A percentile compares a stretch with the other conserved stretches of the same genome.
Conservation (phyloP, 352 stramenopile genomes). For the Phytopythium cucurbitacearum region DNA sequence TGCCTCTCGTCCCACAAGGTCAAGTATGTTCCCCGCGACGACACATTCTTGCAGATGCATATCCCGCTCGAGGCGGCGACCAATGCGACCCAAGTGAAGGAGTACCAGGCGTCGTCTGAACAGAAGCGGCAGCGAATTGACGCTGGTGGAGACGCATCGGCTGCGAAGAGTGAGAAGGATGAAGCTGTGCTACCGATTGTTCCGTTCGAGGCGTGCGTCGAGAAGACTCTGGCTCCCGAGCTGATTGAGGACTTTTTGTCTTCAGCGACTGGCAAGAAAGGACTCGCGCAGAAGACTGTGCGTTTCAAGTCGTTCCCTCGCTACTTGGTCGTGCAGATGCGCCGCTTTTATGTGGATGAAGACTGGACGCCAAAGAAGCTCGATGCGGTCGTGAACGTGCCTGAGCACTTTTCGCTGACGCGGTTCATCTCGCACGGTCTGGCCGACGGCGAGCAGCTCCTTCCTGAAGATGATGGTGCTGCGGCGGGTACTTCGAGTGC, state of each 20-base stretch:
- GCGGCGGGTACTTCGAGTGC: not conserved
- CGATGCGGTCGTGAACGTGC: slow-evolving; percentile 95
- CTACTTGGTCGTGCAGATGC: slow-evolving; percentile 97
- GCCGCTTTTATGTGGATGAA: slow-evolving; percentile 95
- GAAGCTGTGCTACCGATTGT: slow-evolving; percentile 90
- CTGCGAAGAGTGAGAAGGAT: slow-evolving; percentile 24
- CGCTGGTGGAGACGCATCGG: not conserved
- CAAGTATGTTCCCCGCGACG: slow-evolving; percentile 82
- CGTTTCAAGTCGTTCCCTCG: slow-evolving; percentile 94
- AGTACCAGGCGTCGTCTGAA: slow-evolving; percentile 76
- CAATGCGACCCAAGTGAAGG: slow-evolving; percentile 82
- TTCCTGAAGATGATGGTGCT: slow-evolving; percentile 63
- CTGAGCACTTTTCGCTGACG: slow-evolving; percentile 80
- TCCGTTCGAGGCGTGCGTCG: slow-evolving; percentile 92
- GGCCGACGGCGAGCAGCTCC: slow-evolving; percentile 79
- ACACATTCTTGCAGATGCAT: slow-evolving; percentile 79
- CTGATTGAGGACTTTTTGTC: slow-evolving; percentile 91
- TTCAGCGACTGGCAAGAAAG: slow-evolving; percentile 69
- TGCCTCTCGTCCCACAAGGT: slow-evolving; percentile 76
- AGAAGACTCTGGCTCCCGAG: slow-evolving; percentile 88
- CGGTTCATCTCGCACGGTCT: slow-evolving; percentile 86
- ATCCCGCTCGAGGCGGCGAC: slow-evolving; percentile 86
- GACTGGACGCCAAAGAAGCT: slow-evolving; percentile 98
- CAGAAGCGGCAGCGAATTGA: slow-evolving; percentile 83
- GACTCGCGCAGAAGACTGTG: slow-evolving; percentile 69